Base-by-base conservation (phyloP, 2,329 filamentous ascomycete species). In the Stachybotrys elegans region DNA sequence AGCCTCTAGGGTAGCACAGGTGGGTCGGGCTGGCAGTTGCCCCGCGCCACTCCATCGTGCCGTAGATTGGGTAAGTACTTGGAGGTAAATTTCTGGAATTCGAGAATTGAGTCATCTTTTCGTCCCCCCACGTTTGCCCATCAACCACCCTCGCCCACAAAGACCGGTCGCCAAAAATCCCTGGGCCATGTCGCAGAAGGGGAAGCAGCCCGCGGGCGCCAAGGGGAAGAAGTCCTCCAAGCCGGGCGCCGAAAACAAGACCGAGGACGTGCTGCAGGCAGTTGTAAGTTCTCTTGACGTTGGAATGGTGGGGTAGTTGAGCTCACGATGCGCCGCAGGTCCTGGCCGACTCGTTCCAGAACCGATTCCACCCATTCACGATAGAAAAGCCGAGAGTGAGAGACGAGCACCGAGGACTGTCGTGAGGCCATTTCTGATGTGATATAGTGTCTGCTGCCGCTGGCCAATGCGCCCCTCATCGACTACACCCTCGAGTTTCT, bases 401-500 rank as follows among this genome's bases (percentile, higher is more conserved):
- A 67, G 9, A n/a, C 29, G 8, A 20, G 34, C 19, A 14, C 14
- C 4, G 16, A 4, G 6, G 12, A 23, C 6, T 6, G 23, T 23
- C 17, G 13, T n/a, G 11, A 23, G 21, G 38, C 43, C 42, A 14
- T 14, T 35, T 35, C 57, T 62, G 43, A 62, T 44, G 16, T 19
- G 42, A 16, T 40, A 22, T 57, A 94, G 88, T 97, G 93, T 71
- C 84, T 98, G 23, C 76, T 98, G 6, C 90, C 92, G 11, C 77
- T 98, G 48, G 93, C 89, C 48, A 97, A 97, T 65, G 91, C 85
- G 2, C 92, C 93, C 27, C 75, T 98, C 50, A 95, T 98, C 68
- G 93, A 98, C 66, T 97, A 98, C 65, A 97, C 92, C 4, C 83
- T 97, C 57, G 91, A 97, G 61, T 97, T 95, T 58, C 82, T 98